Conservation (phyloP, 2,329 filamentous ascomycete species). For the Sporothrix curviconia region DNA sequence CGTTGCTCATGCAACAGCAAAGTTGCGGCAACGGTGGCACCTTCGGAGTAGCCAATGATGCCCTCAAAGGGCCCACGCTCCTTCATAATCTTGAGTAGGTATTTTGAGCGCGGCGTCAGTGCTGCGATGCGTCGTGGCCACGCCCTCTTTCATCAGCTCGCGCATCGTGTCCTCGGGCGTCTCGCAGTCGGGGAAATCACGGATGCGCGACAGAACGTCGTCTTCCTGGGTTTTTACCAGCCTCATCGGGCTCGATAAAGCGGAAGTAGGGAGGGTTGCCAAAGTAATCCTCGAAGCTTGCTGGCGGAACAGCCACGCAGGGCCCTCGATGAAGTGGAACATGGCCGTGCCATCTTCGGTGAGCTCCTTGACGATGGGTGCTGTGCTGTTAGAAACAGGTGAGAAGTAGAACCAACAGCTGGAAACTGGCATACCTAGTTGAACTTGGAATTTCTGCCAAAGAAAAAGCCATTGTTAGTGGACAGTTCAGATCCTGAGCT, state of each 20-base stretch:
- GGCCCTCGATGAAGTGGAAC: constrained; percentile 48
- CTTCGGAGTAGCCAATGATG: constrained; percentile 56
- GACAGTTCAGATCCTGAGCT: background rate
- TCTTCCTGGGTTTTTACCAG: constrained; percentile 37
- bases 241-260: constrained; percentile 46
- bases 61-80: constrained; percentile 42
- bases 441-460: constrained; percentile 51
- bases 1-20: constrained; percentile 45
- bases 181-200: constrained; percentile 46
- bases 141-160: constrained; percentile 34
- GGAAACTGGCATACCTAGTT: constrained; percentile 35
- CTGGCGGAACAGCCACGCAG: constrained; percentile 42
- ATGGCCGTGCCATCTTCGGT: constrained; percentile 38
- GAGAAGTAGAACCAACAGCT: too few species aligned
- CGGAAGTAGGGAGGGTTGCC: constrained; percentile 49
- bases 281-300: constrained; percentile 52
- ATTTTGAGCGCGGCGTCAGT: constrained; percentile 37
- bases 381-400: constrained; percentile 24
- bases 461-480: background rate
- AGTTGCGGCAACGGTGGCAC: constrained; percentile 49
- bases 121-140: constrained; percentile 28
- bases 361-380: constrained; percentile 44
- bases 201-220: constrained; percentile 44
- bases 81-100: constrained; percentile 39
- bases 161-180: constrained; percentile 51